Evolutionary conservation across 192 early-diverging fungal genomes (phyloP).

Genomic region (Entrophospora sp.): DNA sequence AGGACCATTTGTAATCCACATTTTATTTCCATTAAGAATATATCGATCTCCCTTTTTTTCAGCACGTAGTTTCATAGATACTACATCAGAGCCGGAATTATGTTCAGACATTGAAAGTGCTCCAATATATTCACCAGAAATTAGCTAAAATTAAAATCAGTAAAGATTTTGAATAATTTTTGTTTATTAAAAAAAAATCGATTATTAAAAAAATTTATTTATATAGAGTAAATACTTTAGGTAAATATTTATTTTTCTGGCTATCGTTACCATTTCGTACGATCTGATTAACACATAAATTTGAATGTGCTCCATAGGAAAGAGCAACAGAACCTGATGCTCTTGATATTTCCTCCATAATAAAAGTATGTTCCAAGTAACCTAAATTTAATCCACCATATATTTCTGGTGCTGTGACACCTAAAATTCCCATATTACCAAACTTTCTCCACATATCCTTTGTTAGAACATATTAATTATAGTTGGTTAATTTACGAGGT

Average conservation of each 20-base stretch:
- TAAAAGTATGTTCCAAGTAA: slow-evolving; percentile 82
- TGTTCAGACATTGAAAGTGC: slow-evolving; percentile 94
- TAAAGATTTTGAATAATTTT: no score
- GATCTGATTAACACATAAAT: slow-evolving; percentile 95
- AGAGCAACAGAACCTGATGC: slow-evolving; percentile 85
- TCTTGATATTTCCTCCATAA: slow-evolving; percentile 89
- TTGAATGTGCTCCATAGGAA: slow-evolving; percentile 95
- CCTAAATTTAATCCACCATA: slow-evolving; percentile 86
- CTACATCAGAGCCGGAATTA: slow-evolving; percentile 84
- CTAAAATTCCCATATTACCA: slow-evolving; percentile 90
- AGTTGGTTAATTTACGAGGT: neutral
- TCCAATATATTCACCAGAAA: slow-evolving; percentile 81
- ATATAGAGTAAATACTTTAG: slow-evolving; percentile 38
- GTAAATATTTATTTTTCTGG: slow-evolving; percentile 87
- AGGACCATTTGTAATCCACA: slow-evolving; percentile 97
- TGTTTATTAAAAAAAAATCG: neutral
- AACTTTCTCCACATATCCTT: slow-evolving; percentile 95
- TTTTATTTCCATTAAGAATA: slow-evolving; percentile 82
- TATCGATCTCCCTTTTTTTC: slow-evolving; percentile 78
- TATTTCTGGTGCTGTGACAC: slow-evolving; percentile 78
- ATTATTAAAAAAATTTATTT: neutral
- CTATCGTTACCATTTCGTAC: slow-evolving; percentile 77
- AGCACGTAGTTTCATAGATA: slow-evolving; percentile 78
- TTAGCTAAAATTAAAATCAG: slow-evolving; percentile 45
- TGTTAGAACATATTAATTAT: neutral